A percentile compares a stretch with the other conserved stretches of the same genome.
Evolutionary conservation across 495 filamentous ascomycete species (phyloP).

Genomic region (Penicillium turbatum): DNA sequence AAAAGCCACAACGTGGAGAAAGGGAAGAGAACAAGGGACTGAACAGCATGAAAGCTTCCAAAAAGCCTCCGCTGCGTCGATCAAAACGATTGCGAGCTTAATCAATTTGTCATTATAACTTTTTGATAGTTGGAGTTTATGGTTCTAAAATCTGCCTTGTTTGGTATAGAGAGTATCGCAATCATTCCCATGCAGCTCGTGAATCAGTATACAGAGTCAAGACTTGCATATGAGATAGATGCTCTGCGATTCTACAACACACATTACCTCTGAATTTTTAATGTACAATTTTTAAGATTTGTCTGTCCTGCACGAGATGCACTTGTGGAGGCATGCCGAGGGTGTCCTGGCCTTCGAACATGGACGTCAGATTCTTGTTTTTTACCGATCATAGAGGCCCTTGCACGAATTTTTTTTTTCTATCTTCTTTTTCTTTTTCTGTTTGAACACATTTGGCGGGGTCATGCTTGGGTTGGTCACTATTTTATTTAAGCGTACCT

Average conservation of each 20-base stretch:
- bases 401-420: constrained; percentile 6
- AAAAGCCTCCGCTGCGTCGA: constrained; percentile 1
- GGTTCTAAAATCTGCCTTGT: too few relatives aligned
- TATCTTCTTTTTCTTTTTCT: too few relatives aligned
- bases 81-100: constrained; percentile 10
- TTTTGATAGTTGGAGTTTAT: too few relatives aligned
- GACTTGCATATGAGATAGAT: too few relatives aligned
- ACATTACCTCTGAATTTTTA: too few relatives aligned
- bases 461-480: constrained; percentile 9
- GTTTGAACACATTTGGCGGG: constrained; percentile 6
- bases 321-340: constrained; percentile 15
- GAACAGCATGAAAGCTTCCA: constrained; percentile 4
- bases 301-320: constrained; percentile 13
- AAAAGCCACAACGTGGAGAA: constrained; percentile 10
- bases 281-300: constrained; percentile 16
- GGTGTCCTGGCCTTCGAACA: constrained; percentile 12
- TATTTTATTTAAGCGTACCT: constrained; percentile 11
- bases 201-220: too few relatives aligned
- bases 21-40: background rate
- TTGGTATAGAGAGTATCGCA: too few relatives aligned
- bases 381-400: constrained; percentile 10
- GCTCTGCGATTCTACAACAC: too few relatives aligned
- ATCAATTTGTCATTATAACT: too few relatives aligned
- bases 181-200: too few relatives aligned
- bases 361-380: constrained; percentile 12